A percentile compares a stretch with the other conserved stretches of the same genome.
Evolutionary conservation across 805 yeast genomes (phyloP).

Genomic region (Candida ovalis): DNA sequence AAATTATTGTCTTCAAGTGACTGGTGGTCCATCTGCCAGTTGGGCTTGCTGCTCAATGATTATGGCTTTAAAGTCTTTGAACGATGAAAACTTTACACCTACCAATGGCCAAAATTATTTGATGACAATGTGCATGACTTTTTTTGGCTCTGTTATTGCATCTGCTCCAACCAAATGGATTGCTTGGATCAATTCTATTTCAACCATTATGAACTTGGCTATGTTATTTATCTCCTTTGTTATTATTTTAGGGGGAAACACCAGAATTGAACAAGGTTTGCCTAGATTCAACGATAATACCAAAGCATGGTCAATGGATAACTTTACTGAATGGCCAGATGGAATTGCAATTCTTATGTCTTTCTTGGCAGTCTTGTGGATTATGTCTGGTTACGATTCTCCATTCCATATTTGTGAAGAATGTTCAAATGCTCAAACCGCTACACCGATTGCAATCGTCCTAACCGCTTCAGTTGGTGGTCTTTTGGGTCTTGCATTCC

Average conservation of each 20-base stretch:
- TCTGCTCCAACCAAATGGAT: slow-evolving; percentile 52
- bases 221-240: slow-evolving; percentile 50
- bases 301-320: slow-evolving; percentile 49
- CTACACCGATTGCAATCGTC: slow-evolving; percentile 64
- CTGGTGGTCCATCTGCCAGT: slow-evolving; percentile 59
- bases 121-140: slow-evolving; percentile 46
- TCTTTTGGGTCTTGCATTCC: slow-evolving; percentile 49
- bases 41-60: slow-evolving; percentile 55
- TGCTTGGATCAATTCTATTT: slow-evolving; percentile 48
- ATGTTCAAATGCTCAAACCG: slow-evolving; percentile 56
- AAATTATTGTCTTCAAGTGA: slow-evolving; percentile 60
- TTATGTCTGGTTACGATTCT: slow-evolving; percentile 74
- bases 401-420: slow-evolving; percentile 75
- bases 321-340: slow-evolving; percentile 58
- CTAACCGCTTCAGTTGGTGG: slow-evolving; percentile 55
- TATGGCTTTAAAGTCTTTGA: slow-evolving; percentile 43
- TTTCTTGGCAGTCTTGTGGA: slow-evolving; percentile 58
- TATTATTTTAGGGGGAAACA: slow-evolving; percentile 47
- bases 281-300: slow-evolving; percentile 46
- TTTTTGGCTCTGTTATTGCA: slow-evolving; percentile 43
- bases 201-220: slow-evolving; percentile 43
- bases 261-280: slow-evolving; percentile 32
- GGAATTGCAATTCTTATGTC: slow-evolving; percentile 56
- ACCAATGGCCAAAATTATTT: slow-evolving; percentile 48
- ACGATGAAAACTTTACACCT: slow-evolving; percentile 37